Conservation (phyloP, 768 basidiomycete species). For the Macrolepiota fuliginosa region DNA sequence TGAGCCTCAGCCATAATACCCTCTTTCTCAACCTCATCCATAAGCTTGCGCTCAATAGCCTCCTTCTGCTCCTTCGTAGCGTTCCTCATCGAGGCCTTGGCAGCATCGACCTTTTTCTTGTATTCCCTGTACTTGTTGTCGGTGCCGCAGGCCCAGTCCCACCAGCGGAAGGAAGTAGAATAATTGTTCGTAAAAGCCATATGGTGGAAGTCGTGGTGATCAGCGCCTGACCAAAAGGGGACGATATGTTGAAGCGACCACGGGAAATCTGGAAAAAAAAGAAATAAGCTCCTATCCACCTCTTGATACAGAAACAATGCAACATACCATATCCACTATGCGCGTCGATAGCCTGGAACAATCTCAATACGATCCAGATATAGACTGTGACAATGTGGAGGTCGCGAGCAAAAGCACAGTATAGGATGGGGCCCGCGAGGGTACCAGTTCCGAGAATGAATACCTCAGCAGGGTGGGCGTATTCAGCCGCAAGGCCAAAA, state of each 20-base stretch:
- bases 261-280: conserved; percentile 72
- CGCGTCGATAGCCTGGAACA: conserved; percentile 97
- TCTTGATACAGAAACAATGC: background rate
- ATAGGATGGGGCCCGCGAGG: conserved; percentile 83
- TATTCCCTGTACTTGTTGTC: conserved; percentile 88
- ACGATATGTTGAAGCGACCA: conserved; percentile 93
- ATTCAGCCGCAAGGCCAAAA: conserved; percentile 96
- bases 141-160: conserved; percentile 86
- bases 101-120: conserved; percentile 60
- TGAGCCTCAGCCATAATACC: conserved; percentile 68
- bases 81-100: conserved; percentile 55
- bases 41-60: conserved; percentile 57
- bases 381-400: conserved; percentile 94
- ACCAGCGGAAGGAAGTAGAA: conserved; percentile 93
- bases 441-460: conserved; percentile 94
- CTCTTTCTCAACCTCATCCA: conserved; percentile 72
- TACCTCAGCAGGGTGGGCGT: conserved; percentile 96
- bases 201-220: conserved; percentile 99
- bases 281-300: background rate
- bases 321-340: conserved; percentile 91
- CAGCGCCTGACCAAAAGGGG: conserved; percentile 96
- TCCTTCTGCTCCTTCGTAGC: conserved; percentile 51
- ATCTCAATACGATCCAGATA: conserved; percentile 87
- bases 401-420: conserved; percentile 69
- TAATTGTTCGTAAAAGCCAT: conserved; percentile 95